phyloP scores from a whole-genome alignment of 2,329 filamentous ascomycete genomes.

The Hymenoscyphus infarciens region DNA sequence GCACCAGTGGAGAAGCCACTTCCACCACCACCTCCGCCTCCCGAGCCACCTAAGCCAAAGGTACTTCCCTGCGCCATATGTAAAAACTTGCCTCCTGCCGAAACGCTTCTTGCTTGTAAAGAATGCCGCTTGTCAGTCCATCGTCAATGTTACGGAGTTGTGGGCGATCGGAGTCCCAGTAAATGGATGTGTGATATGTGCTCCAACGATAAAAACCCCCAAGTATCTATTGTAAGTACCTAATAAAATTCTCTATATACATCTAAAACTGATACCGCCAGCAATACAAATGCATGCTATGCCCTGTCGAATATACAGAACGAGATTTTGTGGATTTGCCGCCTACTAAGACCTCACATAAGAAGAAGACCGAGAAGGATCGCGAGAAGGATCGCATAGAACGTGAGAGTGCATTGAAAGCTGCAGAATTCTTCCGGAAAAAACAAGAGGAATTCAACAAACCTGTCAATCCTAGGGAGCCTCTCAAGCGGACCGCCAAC shows the following conservation, averaged over 20 bases:
- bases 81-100: slow-evolving; percentile 62
- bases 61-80: slow-evolving; percentile 84
- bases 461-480: slow-evolving; percentile 79
- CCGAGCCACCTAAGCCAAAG: slow-evolving; percentile 75
- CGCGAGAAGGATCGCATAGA: slow-evolving; percentile 84
- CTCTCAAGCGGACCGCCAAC: slow-evolving; percentile 87
- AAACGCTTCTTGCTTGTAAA: slow-evolving; percentile 72
- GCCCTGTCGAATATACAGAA: slow-evolving; percentile 76
- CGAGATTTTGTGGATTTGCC: slow-evolving; percentile 82
- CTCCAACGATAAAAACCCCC: slow-evolving; percentile 85
- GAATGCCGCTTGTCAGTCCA: slow-evolving; percentile 93
- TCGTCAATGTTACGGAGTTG: slow-evolving; percentile 84
- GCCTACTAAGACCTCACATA: slow-evolving; percentile 59
- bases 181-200: slow-evolving; percentile 98
- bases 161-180: slow-evolving; percentile 61
- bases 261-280: slow-evolving; percentile 36
- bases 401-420: slow-evolving; percentile 75
- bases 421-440: slow-evolving; percentile 76
- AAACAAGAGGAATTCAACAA: slow-evolving; percentile 81
- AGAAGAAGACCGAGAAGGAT: slow-evolving; percentile 92
- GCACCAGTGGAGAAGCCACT: slow-evolving; percentile 57
- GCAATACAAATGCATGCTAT: slow-evolving; percentile 91
- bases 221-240: slow-evolving; percentile 77
- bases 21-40: slow-evolving; percentile 61
- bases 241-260: slow-evolving; percentile 15